Evolutionary conservation across 225 moss, liverwort and hornwort genomes (phyloP), one percentile per base, ranked within the genome.

Genomic region (Asterella californica): DNA sequence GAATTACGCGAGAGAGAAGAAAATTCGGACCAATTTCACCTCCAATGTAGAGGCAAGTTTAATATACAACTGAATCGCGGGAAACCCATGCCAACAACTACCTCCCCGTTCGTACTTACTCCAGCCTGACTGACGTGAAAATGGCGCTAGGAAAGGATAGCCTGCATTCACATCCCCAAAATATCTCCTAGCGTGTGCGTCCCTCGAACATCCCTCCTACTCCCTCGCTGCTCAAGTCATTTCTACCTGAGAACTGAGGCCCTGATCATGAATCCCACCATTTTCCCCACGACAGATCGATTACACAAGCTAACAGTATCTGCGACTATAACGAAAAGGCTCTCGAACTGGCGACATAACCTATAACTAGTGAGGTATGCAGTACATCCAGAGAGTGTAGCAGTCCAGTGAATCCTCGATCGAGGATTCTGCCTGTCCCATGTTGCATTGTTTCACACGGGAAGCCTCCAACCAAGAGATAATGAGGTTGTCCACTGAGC

Each of bases 21-120:
- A 61, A 61, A 33, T 67, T 42, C 7, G 15, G 67, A 67, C 29
- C 67, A 67, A 67, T 34, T 18, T 67, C 34, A 67, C 67, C 67
- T 67, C 67, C 67, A 67, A 67, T 67, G 67, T 67, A 19, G 67
- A 67, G 67, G 67, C 67, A 36, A 67, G 36, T 34, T 67, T 34
- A 67, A 29, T 67, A 67, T 67, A 67, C 67, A 67, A 67, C 67
- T 67, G 34, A 67, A 67, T 67, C 30, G 67, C 67, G 29, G 34
- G 67, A 36, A 67, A 14, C 18, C 34, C 67, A 65, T n/a, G n/a
- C n/a, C n/a, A n/a, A n/a, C 42, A 42, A 42, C 42, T 42, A 18
- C 67, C 29, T 12, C 34, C 19, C 67, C 17, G n/a, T 27, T 15
- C 67, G 18, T 67, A 27, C 33, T 4, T n/a, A n/a, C n/a, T n/a